Conservation (phyloP, 768 basidiomycete species). For the Hydnum rufescens region DNA sequence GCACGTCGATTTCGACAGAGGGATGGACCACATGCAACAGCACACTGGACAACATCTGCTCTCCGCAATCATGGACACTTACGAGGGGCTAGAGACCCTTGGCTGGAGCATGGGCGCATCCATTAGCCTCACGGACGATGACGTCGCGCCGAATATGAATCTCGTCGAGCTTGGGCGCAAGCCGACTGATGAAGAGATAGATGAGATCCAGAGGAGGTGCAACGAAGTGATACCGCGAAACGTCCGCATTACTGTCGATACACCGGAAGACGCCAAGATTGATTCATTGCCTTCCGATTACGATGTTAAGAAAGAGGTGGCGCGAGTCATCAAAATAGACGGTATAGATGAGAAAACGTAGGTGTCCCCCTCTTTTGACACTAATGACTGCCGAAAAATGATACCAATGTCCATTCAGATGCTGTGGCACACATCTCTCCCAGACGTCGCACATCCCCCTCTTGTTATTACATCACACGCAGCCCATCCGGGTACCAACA, state of each 20-base stretch:
- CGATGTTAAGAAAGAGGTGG: background rate
- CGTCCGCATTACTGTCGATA: background rate
- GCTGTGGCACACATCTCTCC: background rate
- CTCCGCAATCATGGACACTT: background rate
- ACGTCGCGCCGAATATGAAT: background rate
- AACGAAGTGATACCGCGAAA: background rate
- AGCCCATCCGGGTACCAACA: background rate
- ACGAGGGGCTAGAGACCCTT: background rate
- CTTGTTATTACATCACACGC: background rate
- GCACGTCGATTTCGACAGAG: background rate
- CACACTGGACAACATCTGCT: slow-evolving; percentile 1
- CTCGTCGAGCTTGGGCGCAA: background rate
- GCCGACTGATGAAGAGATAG: background rate
- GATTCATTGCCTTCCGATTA: background rate
- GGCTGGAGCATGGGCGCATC: background rate
- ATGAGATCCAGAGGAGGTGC: background rate
- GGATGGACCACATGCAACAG: background rate
- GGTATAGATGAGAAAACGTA: background rate
- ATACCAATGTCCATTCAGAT: too few species aligned
- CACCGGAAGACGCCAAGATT: background rate
- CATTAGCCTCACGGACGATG: background rate
- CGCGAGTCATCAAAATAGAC: background rate
- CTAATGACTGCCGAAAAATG: background rate
- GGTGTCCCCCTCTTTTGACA: background rate
- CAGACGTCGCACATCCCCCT: background rate